These are phyloP conservation scores for Kodamaea nitidulidarum DNA, from an alignment of 805 yeast genomes.

Conservation along the genomic window DNA sequence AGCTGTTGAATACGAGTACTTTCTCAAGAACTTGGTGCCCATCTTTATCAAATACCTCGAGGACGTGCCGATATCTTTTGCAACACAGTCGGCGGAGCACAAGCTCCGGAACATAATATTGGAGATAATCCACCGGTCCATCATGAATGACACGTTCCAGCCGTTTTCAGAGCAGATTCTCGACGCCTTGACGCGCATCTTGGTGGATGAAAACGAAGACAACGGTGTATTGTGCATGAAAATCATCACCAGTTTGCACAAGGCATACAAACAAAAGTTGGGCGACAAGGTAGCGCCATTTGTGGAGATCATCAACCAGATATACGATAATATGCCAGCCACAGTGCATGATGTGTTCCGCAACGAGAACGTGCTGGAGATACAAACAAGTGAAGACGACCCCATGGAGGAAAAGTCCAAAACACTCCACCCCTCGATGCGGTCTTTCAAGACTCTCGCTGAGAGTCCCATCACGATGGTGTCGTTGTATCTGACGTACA, in stretches of 20 bases:
- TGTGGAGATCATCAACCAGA: conserved; percentile 65
- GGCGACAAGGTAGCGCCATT: conserved; percentile 74
- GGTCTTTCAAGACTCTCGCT: conserved; percentile 84
- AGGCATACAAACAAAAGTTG: conserved; percentile 68
- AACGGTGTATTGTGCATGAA: conserved; percentile 91
- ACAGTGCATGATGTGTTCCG: conserved; percentile 69
- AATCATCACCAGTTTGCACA: conserved; percentile 78
- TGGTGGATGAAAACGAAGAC: conserved; percentile 85
- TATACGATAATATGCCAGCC: conserved; percentile 75
- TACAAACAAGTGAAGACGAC: conserved; percentile 10
- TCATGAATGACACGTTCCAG: conserved; percentile 76
- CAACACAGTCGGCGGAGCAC: conserved; percentile 63
- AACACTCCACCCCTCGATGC: conserved; percentile 61
- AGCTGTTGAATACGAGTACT: conserved; percentile 75
- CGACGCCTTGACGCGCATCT: conserved; percentile 52
- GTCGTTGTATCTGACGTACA: conserved; percentile 82
- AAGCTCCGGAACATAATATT: conserved; percentile 72
- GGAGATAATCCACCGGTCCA: conserved; percentile 76
- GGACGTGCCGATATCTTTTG: conserved; percentile 68
- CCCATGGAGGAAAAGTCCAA: conserved; percentile 44
- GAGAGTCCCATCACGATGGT: conserved; percentile 98
- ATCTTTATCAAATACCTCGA: conserved; percentile 60
- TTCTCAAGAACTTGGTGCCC: conserved; percentile 67
- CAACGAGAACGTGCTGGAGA: conserved; percentile 9
- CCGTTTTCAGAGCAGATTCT: conserved; percentile 62